Evolutionary conservation across 2,329 filamentous ascomycete species (phyloP).

Genomic region (Plenodomus tracheiphilus): DNA sequence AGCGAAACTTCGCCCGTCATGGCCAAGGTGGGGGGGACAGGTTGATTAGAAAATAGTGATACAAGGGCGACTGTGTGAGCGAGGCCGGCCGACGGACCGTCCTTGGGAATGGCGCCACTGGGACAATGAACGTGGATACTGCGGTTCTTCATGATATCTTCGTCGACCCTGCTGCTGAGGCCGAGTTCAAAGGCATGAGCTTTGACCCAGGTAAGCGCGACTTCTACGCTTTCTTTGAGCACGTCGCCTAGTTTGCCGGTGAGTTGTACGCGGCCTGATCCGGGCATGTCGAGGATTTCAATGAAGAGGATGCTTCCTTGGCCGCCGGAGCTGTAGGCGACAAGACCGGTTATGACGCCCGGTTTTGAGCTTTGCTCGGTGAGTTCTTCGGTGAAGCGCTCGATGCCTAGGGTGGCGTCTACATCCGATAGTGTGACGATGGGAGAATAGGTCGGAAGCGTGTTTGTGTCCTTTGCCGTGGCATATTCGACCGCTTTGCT

Average conservation of each 20-base stretch:
- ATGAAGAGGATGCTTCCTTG: constrained; percentile 98
- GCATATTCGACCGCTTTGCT: constrained; percentile 86
- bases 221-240: constrained; percentile 94
- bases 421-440: constrained; percentile 76
- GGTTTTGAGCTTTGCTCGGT: constrained; percentile 83
- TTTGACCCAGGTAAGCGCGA: constrained; percentile 96
- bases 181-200: constrained; percentile 91
- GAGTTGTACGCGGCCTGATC: constrained; percentile 86
- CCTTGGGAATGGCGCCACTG: constrained; percentile 92
- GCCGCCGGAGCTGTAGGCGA: constrained; percentile 89
- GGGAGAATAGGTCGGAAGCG: constrained; percentile 68
- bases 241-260: constrained; percentile 97
- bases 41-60: constrained; percentile 81
- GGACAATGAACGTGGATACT: constrained; percentile 97
- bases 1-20: constrained; percentile 88
- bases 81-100: constrained; percentile 80
- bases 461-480: constrained; percentile 77
- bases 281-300: constrained; percentile 96
- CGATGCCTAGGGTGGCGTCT: constrained; percentile 88
- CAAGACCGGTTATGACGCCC: constrained; percentile 92
- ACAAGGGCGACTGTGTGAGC: constrained; percentile 94
- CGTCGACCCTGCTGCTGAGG: constrained; percentile 74
- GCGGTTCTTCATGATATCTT: constrained; percentile 94
- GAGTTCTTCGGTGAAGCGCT: constrained; percentile 94
- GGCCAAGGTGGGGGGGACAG: constrained; percentile 87